Evolutionary conservation across 768 basidiomycete genomes (phyloP).

Genomic region (Russula vinacea): DNA sequence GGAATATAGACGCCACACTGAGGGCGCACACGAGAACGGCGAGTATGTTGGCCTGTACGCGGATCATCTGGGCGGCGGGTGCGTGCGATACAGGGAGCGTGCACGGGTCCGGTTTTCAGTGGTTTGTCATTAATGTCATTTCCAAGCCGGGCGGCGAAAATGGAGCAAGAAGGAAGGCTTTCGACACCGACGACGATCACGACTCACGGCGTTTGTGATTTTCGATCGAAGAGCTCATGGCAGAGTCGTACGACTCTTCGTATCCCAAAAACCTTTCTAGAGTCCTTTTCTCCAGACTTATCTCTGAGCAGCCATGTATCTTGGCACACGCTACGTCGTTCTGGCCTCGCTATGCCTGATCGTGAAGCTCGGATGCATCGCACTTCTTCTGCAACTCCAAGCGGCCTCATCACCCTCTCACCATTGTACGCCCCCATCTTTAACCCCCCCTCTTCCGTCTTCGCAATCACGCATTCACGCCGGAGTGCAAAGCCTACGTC

Average conservation of each 20-base stretch:
- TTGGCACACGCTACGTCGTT: background rate
- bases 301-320: conserved; percentile 1
- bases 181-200: background rate
- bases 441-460: too few relatives aligned
- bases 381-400: background rate
- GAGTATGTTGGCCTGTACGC: conserved; percentile 4
- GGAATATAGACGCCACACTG: conserved; percentile 9
- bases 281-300: background rate
- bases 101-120: background rate
- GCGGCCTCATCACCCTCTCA: background rate
- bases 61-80: background rate
- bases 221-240: conserved; percentile 2
- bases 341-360: conserved; percentile 9
- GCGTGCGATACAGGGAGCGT: background rate
- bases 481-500: background rate
- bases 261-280: background rate
- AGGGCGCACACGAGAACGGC: conserved; percentile 5
- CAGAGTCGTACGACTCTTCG: background rate
- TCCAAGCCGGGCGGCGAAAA: background rate
- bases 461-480: background rate
- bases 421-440: background rate
- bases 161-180: background rate
- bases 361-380: conserved; percentile 9
- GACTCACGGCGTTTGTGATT: background rate
- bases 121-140: background rate